Percentiles rank a stretch among this genome's conserved stretches.
Conservation (phyloP, 2,329 filamentous ascomycete species). For the Lasiodiplodia hormozganensis region DNA sequence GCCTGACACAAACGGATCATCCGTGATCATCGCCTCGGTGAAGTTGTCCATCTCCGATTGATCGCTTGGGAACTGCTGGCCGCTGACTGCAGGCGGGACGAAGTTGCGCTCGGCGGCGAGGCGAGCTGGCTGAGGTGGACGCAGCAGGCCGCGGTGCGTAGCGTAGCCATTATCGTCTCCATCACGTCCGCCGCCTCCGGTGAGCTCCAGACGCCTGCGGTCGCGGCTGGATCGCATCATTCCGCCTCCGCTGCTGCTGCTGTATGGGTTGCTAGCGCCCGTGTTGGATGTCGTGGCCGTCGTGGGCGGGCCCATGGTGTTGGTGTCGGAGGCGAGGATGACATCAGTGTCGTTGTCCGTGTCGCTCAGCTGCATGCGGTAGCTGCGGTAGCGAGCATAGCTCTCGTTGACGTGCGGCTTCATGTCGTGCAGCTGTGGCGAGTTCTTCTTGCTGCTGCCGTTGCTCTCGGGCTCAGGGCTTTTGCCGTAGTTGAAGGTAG, state of each 20-base stretch:
- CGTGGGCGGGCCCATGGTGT: slow-evolving; percentile 19
- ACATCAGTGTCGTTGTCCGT: slow-evolving; percentile 15
- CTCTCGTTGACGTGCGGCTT: slow-evolving; percentile 12
- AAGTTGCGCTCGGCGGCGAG: not conserved
- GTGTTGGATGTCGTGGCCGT: not conserved
- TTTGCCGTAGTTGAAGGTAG: too few relatives aligned
- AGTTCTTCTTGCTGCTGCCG: slow-evolving; percentile 37
- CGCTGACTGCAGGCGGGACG: not conserved
- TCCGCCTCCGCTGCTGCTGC: not conserved
- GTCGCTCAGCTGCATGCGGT: not conserved
- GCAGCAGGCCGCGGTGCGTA: not conserved
- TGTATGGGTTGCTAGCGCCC: not conserved
- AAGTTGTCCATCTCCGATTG: not conserved
- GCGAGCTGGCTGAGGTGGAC: not conserved
- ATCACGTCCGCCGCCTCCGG: not conserved
- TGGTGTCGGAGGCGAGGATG: slow-evolving; percentile 13
- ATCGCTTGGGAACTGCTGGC: not conserved
- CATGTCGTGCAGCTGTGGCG: slow-evolving; percentile 23
- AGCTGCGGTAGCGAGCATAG: slow-evolving; percentile 1
- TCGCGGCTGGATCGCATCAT: not conserved
- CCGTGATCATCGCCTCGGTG: not conserved
- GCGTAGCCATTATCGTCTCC: not conserved
- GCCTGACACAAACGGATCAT: not conserved
- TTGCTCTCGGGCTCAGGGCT: not conserved
- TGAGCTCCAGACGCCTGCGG: not conserved